Conservation (phyloP, 2,329 filamentous ascomycete genomes). For the Stemphylium vesicarium region DNA sequence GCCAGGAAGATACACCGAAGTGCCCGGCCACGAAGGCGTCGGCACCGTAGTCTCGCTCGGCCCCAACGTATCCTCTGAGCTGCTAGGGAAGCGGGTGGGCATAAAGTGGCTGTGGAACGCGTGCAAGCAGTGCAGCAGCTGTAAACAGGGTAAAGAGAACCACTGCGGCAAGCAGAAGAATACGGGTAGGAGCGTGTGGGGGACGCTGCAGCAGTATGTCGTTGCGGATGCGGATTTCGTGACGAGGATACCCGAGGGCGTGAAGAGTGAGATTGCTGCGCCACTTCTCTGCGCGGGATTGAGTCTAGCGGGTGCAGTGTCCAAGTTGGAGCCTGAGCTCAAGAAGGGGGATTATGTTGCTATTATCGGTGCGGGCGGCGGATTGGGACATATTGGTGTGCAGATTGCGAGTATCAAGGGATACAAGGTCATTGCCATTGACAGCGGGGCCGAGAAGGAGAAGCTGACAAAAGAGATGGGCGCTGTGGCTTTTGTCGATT, state of each 20-base stretch:
- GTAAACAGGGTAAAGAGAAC: slow-evolving; percentile 47
- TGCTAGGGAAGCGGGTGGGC: slow-evolving; percentile 50
- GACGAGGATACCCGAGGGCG: slow-evolving; percentile 43
- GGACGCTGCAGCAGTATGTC: slow-evolving; percentile 46
- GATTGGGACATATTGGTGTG: slow-evolving; percentile 76
- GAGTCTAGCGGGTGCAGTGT: slow-evolving; percentile 79
- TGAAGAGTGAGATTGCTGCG: slow-evolving; percentile 46
- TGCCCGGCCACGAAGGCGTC: slow-evolving; percentile 57
- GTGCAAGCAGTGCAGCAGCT: slow-evolving; percentile 49
- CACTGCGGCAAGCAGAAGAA: slow-evolving; percentile 54
- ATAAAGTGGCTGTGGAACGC: slow-evolving; percentile 56
- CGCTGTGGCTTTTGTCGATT: slow-evolving; percentile 78
- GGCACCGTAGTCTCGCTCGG: slow-evolving; percentile 52
- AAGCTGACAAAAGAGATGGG: slow-evolving; percentile 73
- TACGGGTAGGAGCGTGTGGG: slow-evolving; percentile 48
- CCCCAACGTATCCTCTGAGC: slow-evolving; percentile 18
- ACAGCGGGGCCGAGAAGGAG: slow-evolving; percentile 80
- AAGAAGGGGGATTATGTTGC: slow-evolving; percentile 77
- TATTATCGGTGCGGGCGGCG: slow-evolving; percentile 84
- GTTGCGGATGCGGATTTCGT: slow-evolving; percentile 44
- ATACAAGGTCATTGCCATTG: slow-evolving; percentile 79
- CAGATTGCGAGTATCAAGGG: slow-evolving; percentile 89
- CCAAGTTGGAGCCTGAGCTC: slow-evolving; percentile 79
- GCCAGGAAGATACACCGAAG: slow-evolving; percentile 53
- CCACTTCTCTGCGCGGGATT: slow-evolving; percentile 46